Evolutionary conservation across 805 yeast genomes (phyloP).

Genomic region (Nakazawaea holstii): DNA sequence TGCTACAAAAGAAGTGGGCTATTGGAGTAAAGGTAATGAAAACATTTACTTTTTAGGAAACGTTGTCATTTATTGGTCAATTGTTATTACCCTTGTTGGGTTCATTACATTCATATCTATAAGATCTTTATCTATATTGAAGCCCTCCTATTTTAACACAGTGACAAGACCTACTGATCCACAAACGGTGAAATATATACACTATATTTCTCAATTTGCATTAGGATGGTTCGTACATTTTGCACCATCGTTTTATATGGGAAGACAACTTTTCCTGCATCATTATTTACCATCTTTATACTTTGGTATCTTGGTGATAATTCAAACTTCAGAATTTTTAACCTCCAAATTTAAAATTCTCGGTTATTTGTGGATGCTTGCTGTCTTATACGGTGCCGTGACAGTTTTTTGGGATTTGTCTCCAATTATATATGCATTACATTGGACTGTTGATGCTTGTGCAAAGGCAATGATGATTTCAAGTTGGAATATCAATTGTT

Average conservation of each 20-base stretch:
- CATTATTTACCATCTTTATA: constrained; percentile 92
- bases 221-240: constrained; percentile 44
- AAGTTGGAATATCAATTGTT: constrained; percentile 41
- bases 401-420: constrained; percentile 20
- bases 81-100: constrained; percentile 28
- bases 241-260: constrained; percentile 80
- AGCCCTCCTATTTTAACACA: neutral
- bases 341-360: constrained; percentile 21
- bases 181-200: neutral
- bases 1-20: constrained; percentile 51
- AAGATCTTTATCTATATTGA: neutral
- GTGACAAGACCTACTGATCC: neutral
- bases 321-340: constrained; percentile 40
- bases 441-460: constrained; percentile 42
- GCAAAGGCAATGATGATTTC: constrained; percentile 26
- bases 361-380: constrained; percentile 22
- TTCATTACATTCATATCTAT: constrained; percentile 15
- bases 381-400: constrained; percentile 16
- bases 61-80: constrained; percentile 47
- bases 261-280: constrained; percentile 87
- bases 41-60: constrained; percentile 64
- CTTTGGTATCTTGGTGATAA: constrained; percentile 47
- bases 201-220: neutral
- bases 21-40: constrained; percentile 39
- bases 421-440: constrained; percentile 42